phyloP scores from a whole-genome alignment of 208 protist genomes.

The Porcisia hertigi region DNA sequence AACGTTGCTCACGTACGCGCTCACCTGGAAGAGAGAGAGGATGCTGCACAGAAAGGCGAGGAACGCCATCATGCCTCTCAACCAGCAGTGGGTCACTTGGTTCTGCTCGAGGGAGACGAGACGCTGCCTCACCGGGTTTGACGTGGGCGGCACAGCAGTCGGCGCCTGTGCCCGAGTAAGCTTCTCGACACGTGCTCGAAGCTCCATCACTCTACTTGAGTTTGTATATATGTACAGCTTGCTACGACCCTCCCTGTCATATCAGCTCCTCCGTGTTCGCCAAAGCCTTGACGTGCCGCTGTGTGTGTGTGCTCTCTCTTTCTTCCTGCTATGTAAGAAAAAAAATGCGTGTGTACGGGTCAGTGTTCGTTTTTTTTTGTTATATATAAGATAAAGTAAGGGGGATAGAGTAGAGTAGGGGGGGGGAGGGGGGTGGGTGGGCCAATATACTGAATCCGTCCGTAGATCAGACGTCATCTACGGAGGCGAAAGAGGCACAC shows the following conservation, averaged over 20 bases:
- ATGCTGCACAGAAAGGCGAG: slow-evolving; percentile 50
- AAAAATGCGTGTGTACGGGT: no score
- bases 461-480: neutral
- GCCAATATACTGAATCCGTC: no score
- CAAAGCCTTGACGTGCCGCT: neutral
- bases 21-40: slow-evolving; percentile 55
- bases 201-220: slow-evolving; percentile 35
- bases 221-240: neutral
- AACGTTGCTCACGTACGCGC: slow-evolving; percentile 30
- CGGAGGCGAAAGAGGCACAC: neutral
- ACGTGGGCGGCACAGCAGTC: slow-evolving; percentile 31
- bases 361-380: no score
- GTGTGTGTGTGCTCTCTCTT: neutral
- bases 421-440: no score
- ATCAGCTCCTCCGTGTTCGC: neutral
- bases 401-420: no score
- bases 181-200: slow-evolving; percentile 47
- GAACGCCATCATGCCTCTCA: slow-evolving; percentile 60
- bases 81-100: slow-evolving; percentile 38
- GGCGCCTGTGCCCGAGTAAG: slow-evolving; percentile 45
- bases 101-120: slow-evolving; percentile 52
- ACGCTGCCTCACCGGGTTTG: slow-evolving; percentile 23
- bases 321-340: neutral
- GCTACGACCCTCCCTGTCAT: neutral
- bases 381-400: no score